Percentiles rank a stretch among this genome's conserved stretches.
These are phyloP conservation scores for Achaetomium macrosporum DNA, from an alignment of 2,329 filamentous ascomycete species.

Conservation along the genomic window DNA sequence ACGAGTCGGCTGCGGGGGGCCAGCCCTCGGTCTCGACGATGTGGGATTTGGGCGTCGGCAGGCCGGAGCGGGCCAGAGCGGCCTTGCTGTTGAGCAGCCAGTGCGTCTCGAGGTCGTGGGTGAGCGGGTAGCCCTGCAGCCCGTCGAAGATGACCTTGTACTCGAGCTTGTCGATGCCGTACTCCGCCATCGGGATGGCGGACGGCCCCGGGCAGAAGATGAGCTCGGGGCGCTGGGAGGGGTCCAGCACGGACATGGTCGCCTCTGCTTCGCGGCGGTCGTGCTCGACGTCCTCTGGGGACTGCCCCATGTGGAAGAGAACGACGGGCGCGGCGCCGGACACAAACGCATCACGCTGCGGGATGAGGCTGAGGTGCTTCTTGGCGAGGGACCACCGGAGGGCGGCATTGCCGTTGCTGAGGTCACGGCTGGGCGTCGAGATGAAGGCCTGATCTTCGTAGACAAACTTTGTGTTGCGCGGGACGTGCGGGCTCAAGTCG, in stretches of 20 bases:
- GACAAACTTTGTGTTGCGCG: constrained; percentile 33
- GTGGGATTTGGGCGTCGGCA: constrained; percentile 30
- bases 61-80: constrained; percentile 30
- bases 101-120: constrained; percentile 29
- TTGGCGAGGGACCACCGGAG: constrained; percentile 25
- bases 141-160: constrained; percentile 30
- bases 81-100: constrained; percentile 35
- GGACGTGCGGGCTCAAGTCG: constrained; percentile 27
- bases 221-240: constrained; percentile 28
- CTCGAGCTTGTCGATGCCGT: constrained; percentile 27
- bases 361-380: constrained; percentile 33
- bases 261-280: constrained; percentile 28
- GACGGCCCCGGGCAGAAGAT: constrained; percentile 30
- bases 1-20: constrained; percentile 15
- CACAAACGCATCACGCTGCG: constrained; percentile 34
- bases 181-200: constrained; percentile 25
- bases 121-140: constrained; percentile 27
- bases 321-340: constrained; percentile 24
- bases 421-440: constrained; percentile 17
- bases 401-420: constrained; percentile 14
- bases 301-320: constrained; percentile 28
- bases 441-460: constrained; percentile 33
- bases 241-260: constrained; percentile 28
- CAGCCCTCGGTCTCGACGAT: constrained; percentile 25
- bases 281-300: constrained; percentile 21